Evolutionary conservation across 768 basidiomycete genomes (phyloP), one percentile per base, ranked within the genome.

Genomic region (Calvatia gigantea): DNA sequence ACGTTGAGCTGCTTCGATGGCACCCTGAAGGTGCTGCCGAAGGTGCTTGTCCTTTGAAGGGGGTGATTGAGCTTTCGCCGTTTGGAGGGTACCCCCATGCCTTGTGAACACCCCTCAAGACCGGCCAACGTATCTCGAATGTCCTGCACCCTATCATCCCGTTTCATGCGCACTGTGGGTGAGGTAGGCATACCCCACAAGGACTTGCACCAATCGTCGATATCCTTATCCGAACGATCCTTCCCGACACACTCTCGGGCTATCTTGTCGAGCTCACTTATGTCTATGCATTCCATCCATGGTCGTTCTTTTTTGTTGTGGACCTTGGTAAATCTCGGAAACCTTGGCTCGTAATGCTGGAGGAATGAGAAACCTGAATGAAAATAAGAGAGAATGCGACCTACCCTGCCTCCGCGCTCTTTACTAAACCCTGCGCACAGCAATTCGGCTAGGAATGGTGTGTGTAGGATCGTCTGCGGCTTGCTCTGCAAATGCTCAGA

Each of bases 381-480:
- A 54, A 29, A 58, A 51, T 25, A 28, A 42, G 32, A 51, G 39
- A 4, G 6, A 37, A 39, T 11, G 23, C 9, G 5, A 66, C 77
- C 50, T 51, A 90, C 89, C 63, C 79, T 72, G 64, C 81, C 80
- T 23, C 70, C 60, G 0, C 74, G 71, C n/a, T 84, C 70, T 65
- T 89, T 90, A 28, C 86, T 87, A 63, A 93, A 95, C 1, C 92
- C 89, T 3, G 89, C 93, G 11, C 93, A 92, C 57, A 82, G 84
- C 3, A 95, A 63, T 62, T 94, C 91, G 2, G 77, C 84, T 4
- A 89, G 73, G 14, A 91, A 62, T 1, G 92, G 92, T 27, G 70
- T 70, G 9, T 71, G 68, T 23, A 95, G 71, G 56, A 94, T 65
- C 2, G 83, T 67, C 0, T 71, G 65, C 4, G 93, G 93, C 2